A percentile compares a stretch with the other conserved stretches of the same genome.
phyloP scores from a whole-genome alignment of 192 early-diverging fungal genomes.

The Linnemannia exigua region DNA sequence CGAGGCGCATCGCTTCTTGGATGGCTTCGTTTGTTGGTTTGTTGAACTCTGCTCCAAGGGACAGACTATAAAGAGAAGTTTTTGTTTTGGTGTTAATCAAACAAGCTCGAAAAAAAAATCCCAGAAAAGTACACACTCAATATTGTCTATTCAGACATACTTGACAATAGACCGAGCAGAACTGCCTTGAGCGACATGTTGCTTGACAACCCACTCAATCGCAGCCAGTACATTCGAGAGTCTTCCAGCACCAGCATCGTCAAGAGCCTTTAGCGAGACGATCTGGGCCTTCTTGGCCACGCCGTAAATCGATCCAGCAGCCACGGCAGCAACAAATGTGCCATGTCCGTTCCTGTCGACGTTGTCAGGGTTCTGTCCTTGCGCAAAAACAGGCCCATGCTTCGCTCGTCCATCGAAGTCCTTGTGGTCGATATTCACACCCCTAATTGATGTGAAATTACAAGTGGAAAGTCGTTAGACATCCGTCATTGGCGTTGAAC shows the following conservation, averaged over 20 bases:
- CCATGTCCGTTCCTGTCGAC: constrained; percentile 68
- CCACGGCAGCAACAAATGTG: constrained; percentile 72
- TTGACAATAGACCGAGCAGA: constrained; percentile 58
- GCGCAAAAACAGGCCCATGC: constrained; percentile 59
- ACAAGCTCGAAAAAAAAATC: background rate
- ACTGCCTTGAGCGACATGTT: constrained; percentile 38
- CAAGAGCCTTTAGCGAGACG: constrained; percentile 68
- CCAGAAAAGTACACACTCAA: background rate
- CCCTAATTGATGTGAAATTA: constrained; percentile 11
- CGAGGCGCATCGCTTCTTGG: constrained; percentile 61
- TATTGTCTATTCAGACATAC: constrained; percentile 31
- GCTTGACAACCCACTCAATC: constrained; percentile 67
- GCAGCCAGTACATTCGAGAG: constrained; percentile 63
- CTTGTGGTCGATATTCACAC: constrained; percentile 58
- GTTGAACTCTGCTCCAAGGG: constrained; percentile 64
- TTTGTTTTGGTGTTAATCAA: background rate
- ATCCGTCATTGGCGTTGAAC: too few species aligned
- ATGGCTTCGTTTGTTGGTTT: constrained; percentile 64
- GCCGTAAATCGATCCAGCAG: constrained; percentile 66
- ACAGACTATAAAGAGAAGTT: too few species aligned
- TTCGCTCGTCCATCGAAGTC: constrained; percentile 67
- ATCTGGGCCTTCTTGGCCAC: constrained; percentile 70
- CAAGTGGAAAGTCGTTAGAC: background rate
- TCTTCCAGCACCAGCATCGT: constrained; percentile 63
- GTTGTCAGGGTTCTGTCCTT: constrained; percentile 39